Percentiles rank a stretch among this genome's conserved stretches.
Conservation (phyloP, 148 eudicot genomes). For the Cornus kousa region DNA sequence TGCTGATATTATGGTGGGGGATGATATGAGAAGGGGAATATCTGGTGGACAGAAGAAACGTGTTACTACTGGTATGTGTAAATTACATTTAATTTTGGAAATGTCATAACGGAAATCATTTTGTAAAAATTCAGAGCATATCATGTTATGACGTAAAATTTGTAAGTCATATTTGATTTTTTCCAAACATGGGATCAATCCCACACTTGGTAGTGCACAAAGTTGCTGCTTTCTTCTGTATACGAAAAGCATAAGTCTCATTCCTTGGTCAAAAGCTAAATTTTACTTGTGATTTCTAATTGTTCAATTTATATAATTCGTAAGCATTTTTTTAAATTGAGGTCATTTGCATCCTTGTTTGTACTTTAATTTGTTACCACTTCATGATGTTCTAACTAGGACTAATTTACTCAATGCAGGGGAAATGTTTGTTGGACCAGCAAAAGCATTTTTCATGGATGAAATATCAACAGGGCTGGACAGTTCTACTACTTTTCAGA, state of each 20-base stretch:
- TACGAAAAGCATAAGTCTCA: too few species aligned
- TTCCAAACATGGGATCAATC: background rate
- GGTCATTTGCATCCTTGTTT: background rate
- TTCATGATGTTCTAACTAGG: background rate
- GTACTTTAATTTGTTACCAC: background rate
- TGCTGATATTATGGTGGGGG: conserved; percentile 45
- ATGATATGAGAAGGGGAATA: conserved; percentile 44
- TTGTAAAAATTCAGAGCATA: background rate
- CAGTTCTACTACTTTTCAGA: conserved; percentile 45
- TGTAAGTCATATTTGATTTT: background rate
- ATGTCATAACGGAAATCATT: background rate
- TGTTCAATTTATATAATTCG: background rate
- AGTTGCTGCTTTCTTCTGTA: background rate
- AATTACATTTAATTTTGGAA: background rate
- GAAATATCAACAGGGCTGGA: conserved; percentile 50
- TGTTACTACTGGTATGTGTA: conserved; percentile 39
- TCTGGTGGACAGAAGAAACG: conserved; percentile 52
- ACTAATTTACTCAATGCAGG: conserved; percentile 19
- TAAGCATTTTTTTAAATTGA: background rate
- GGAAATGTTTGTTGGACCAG: conserved; percentile 51
- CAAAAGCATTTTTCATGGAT: conserved; percentile 47
- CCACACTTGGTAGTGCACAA: background rate
- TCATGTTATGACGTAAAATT: background rate
- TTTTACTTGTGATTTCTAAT: too few species aligned
- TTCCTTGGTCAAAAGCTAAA: background rate